Evolutionary conservation across 805 yeast species (phyloP), one percentile per base, ranked within the genome.

Genomic region (Brettanomyces custersianus): DNA sequence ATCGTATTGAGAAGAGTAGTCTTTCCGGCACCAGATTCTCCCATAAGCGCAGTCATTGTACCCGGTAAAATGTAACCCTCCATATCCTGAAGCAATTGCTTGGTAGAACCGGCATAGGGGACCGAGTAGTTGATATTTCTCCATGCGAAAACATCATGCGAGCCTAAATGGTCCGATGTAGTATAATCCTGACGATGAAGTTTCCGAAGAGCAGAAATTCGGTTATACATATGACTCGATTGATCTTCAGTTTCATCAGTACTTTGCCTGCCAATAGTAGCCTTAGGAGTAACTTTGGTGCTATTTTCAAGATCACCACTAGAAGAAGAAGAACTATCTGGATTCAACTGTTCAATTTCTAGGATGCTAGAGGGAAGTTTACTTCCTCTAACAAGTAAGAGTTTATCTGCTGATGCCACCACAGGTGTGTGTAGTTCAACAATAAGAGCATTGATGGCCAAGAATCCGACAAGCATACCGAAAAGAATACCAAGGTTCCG

Each of bases 11-110:
- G 59, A 36, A 74, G 55, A 4, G 80, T 74, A 1, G 80, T 74
- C 49, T 74, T 74, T 49, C 80, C 80, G 12, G 80, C 80, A 45
- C 80, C 80, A 5, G 78, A 71, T 46, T 71, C 79, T 41, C 80
- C 80, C 79, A 74, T 73, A 28, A 74, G 53, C 2, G 80, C 80
- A 20, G 79, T 74, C 51, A 74, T 51, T 6, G 70, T 63, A 35
- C 80, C 80, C 3, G 80, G 78, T 17, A 60, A 54, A 46, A 65
- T 61, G 47, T 55, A 65, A 33, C 72, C 72, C 26, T 65, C 62
- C 37, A 66, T 56, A 38, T 64, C 47, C 40, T 64, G 62, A 50
- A 75, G 59, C 39, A 72, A 53, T 36, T 55, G 55, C 31, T 72
- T 52, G 17, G 57, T 50, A 12, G 46, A 49, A 20, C 69, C 70